Conservation (phyloP, 768 basidiomycete genomes). For the Pleurotus sapidus region DNA sequence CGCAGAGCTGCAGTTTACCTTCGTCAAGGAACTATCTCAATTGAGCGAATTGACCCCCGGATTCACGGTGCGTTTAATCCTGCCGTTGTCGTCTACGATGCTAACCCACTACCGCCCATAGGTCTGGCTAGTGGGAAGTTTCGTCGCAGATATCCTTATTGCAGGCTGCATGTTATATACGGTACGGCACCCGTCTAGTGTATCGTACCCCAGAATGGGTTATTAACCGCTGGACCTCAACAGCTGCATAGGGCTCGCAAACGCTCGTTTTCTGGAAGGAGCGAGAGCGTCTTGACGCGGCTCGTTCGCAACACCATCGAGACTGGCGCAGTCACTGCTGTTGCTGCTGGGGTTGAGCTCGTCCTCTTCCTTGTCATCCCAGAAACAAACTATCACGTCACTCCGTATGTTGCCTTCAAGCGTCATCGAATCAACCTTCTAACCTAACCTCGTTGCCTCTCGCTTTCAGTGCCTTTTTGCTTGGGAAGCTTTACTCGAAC, state of each 20-base stretch:
- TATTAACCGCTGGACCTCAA: neutral
- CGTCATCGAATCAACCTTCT: neutral
- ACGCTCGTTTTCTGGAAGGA: slow-evolving; percentile 9
- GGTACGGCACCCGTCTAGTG: slow-evolving; percentile 11
- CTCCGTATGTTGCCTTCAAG: neutral
- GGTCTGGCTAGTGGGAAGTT: slow-evolving; percentile 23
- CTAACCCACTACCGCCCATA: neutral
- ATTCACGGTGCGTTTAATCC: neutral
- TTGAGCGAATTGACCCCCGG: slow-evolving; percentile 7
- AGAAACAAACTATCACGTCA: neutral
- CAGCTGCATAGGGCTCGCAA: slow-evolving; percentile 11
- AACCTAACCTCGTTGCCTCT: neutral
- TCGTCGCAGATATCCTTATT: slow-evolving; percentile 22
- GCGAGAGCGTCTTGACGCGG: slow-evolving; percentile 10
- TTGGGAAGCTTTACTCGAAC: neutral
- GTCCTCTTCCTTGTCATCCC: slow-evolving; percentile 10
- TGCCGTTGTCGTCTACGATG: no score
- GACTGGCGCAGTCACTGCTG: slow-evolving; percentile 16
- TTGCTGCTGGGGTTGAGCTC: slow-evolving; percentile 15
- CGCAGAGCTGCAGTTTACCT: neutral
- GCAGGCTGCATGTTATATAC: slow-evolving; percentile 21
- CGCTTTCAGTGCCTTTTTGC: neutral
- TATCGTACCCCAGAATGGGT: neutral
- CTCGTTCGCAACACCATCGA: slow-evolving; percentile 15
- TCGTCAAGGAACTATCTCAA: neutral